Conservation (phyloP, 2,329 filamentous ascomycete genomes). For the Penicillium sp. region DNA sequence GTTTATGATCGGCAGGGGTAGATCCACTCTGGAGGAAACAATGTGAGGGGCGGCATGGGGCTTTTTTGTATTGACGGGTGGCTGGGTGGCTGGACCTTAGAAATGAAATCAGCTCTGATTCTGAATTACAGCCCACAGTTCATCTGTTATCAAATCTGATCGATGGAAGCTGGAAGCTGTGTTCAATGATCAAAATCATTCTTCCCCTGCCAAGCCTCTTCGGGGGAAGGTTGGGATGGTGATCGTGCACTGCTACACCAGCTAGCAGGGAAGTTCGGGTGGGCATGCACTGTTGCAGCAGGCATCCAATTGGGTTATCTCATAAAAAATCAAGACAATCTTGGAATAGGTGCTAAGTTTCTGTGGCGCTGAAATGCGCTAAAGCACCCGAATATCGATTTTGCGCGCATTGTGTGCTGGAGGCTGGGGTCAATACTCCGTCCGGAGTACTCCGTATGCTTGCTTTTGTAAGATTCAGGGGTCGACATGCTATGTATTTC, state of each 20-base stretch:
- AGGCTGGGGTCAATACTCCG: not conserved
- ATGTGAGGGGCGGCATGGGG: conserved; percentile 2
- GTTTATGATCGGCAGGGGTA: conserved; percentile 19
- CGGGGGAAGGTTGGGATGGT: not conserved
- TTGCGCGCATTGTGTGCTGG: not conserved
- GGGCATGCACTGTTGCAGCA: not conserved
- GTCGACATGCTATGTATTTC: not conserved
- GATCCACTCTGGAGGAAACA: conserved; percentile 14
- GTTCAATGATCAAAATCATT: not conserved
- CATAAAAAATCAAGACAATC: not conserved
- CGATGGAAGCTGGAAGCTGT: not conserved
- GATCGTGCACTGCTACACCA: not conserved
- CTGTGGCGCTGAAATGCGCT: not conserved
- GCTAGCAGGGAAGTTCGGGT: not conserved
- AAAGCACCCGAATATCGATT: not conserved
- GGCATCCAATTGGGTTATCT: not conserved
- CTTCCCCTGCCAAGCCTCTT: not conserved
- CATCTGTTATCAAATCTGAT: not conserved
- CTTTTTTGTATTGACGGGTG: not conserved
- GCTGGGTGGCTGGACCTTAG: not conserved
- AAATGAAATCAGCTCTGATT: not conserved
- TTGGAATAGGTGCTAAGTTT: not conserved
- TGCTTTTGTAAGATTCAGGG: not conserved
- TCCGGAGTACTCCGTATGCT: not conserved
- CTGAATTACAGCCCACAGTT: not conserved